A percentile compares a stretch with the other conserved stretches of the same genome.
phyloP scores from a whole-genome alignment of 163 green algal genomes.

The Trebouxia gelatinosa region DNA sequence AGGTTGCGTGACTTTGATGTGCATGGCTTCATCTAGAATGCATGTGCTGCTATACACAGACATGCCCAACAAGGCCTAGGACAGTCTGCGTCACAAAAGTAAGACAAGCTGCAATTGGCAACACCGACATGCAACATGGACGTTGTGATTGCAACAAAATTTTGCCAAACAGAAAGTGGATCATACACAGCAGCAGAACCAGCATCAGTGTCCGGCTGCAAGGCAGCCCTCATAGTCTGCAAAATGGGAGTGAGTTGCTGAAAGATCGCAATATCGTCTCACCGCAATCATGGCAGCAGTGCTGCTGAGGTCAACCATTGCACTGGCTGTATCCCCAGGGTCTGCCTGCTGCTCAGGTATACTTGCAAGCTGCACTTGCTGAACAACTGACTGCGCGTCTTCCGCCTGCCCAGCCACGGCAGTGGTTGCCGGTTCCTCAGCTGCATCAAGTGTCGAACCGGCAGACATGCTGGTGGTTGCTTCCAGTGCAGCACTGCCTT shows the following conservation, averaged over 20 bases:
- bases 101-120: not conserved
- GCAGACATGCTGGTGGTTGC: no score
- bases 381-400: no score
- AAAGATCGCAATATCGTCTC: not conserved
- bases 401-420: no score
- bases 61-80: no score
- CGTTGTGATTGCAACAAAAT: not conserved
- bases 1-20: not conserved
- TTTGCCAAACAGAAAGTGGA: not conserved
- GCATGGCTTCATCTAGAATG: not conserved
- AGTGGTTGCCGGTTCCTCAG: no score
- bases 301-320: not conserved
- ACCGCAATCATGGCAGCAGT: constrained; percentile 11
- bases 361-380: not conserved
- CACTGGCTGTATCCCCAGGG: not conserved
- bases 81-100: no score
- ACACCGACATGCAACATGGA: not conserved
- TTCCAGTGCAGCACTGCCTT: no score
- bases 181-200: not conserved
- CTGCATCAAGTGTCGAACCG: no score
- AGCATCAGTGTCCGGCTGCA: not conserved
- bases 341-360: not conserved
- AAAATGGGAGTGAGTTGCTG: not conserved
- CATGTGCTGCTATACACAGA: not conserved
- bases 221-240: not conserved